These are phyloP conservation scores for Decorospora gaudefroyi DNA, from an alignment of 2,329 filamentous ascomycete species.

Conservation along the genomic window DNA sequence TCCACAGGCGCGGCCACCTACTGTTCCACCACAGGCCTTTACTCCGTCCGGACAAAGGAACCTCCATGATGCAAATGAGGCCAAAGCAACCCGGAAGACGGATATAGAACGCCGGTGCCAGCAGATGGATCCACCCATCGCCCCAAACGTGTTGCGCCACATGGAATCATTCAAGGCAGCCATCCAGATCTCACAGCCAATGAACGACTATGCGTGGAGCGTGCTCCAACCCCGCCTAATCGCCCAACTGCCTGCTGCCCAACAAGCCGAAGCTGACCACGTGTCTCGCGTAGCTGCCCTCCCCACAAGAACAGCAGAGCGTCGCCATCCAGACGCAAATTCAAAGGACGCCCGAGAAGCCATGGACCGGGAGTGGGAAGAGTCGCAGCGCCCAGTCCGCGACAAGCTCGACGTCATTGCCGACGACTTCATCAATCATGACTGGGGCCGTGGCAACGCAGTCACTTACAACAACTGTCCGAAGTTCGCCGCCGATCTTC, in stretches of 20 bases:
- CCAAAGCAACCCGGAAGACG: conserved; percentile 65
- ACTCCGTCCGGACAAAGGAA: conserved; percentile 55
- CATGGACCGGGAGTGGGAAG: conserved; percentile 71
- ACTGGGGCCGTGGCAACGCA: conserved; percentile 67
- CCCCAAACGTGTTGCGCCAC: conserved; percentile 64
- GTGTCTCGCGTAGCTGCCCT: conserved; percentile 54
- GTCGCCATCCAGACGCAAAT: conserved; percentile 54
- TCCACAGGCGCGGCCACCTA: conserved; percentile 40
- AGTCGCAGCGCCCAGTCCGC: conserved; percentile 68
- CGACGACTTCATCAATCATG: conserved; percentile 68
- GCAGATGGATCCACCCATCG: conserved; percentile 68
- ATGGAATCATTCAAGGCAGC: conserved; percentile 77
- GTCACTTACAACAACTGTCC: conserved; percentile 67
- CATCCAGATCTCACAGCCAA: conserved; percentile 67
- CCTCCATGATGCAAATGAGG: conserved; percentile 64
- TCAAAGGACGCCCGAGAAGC: conserved; percentile 61
- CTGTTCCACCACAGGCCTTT: conserved; percentile 40
- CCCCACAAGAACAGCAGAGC: conserved; percentile 54
- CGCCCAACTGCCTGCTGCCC: conserved; percentile 67
- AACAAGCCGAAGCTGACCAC: conserved; percentile 58
- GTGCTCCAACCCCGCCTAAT: conserved; percentile 69
- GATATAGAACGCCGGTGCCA: conserved; percentile 75
- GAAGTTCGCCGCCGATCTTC: conserved; percentile 71
- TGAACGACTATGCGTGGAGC: conserved; percentile 72
- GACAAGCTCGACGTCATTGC: conserved; percentile 68